These are phyloP conservation scores for Colletotrichum gigasporum DNA, from an alignment of 2,329 filamentous ascomycete genomes.

Conservation along the genomic window DNA sequence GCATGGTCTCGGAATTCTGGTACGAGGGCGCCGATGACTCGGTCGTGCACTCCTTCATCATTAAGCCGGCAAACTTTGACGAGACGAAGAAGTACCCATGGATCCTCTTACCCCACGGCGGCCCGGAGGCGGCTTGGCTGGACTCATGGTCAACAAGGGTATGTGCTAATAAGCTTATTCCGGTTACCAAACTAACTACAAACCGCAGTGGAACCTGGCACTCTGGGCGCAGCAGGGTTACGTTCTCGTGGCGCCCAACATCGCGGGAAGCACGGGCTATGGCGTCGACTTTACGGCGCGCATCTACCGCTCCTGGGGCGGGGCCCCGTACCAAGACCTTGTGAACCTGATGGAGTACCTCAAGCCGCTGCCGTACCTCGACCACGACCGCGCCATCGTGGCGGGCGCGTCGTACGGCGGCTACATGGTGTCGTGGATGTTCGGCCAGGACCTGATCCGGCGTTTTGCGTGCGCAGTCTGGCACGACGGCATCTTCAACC, in stretches of 20 bases:
- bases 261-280: slow-evolving; percentile 66
- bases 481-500: slow-evolving; percentile 56
- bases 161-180: slow-evolving; percentile 28
- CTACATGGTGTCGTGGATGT: slow-evolving; percentile 69
- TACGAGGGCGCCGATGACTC: slow-evolving; percentile 47
- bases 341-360: slow-evolving; percentile 63
- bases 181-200: background rate
- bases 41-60: slow-evolving; percentile 49
- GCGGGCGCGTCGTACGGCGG: slow-evolving; percentile 66
- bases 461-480: slow-evolving; percentile 51
- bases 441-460: slow-evolving; percentile 61
- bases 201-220: slow-evolving; percentile 58
- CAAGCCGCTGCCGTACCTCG: slow-evolving; percentile 60
- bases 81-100: slow-evolving; percentile 47
- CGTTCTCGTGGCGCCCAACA: slow-evolving; percentile 66
- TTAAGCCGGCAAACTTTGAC: slow-evolving; percentile 50
- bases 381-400: slow-evolving; percentile 61
- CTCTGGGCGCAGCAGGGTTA: slow-evolving; percentile 71
- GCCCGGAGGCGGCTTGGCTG: slow-evolving; percentile 57
- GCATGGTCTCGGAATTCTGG: slow-evolving; percentile 52
- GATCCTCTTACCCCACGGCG: slow-evolving; percentile 48
- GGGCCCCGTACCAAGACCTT: slow-evolving; percentile 63
- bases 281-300: slow-evolving; percentile 50
- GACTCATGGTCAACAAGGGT: slow-evolving; percentile 60
- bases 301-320: slow-evolving; percentile 63